Evolutionary conservation across 2,329 filamentous ascomycete species (phyloP).

Genomic region (Neoarthrinium moseri): DNA sequence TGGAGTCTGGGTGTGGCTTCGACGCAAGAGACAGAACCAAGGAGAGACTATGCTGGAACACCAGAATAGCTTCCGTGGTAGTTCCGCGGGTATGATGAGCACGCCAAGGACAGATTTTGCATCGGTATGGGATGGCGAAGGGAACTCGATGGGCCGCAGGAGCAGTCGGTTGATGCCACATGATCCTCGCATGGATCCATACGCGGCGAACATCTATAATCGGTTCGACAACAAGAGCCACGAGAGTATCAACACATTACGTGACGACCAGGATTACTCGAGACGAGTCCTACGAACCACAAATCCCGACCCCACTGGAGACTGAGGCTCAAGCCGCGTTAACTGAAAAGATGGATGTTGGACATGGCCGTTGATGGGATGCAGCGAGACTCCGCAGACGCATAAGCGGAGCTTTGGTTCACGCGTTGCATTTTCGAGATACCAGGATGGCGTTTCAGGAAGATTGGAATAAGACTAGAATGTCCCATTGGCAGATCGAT

Average conservation of each 20-base stretch:
- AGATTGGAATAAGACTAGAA: constrained; percentile 19
- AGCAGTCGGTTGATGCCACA: constrained; percentile 57
- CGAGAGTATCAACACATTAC: constrained; percentile 62
- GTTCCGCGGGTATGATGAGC: constrained; percentile 48
- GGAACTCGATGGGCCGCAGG: constrained; percentile 42
- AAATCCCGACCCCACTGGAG: constrained; percentile 55
- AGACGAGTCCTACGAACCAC: constrained; percentile 60
- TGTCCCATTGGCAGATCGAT: too few relatives aligned
- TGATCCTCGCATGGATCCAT: constrained; percentile 64
- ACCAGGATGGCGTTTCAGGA: constrained; percentile 42
- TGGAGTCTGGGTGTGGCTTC: constrained; percentile 41
- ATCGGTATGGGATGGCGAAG: constrained; percentile 35
- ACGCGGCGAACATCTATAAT: constrained; percentile 54
- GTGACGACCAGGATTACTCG: constrained; percentile 66
- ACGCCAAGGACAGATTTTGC: constrained; percentile 44
- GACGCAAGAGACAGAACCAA: constrained; percentile 42
- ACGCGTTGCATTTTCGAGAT: constrained; percentile 40
- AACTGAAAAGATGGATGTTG: too few relatives aligned
- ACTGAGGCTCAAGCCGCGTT: constrained; percentile 20
- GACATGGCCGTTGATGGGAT: constrained; percentile 5
- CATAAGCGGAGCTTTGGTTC: constrained; percentile 24
- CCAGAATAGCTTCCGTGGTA: constrained; percentile 47
- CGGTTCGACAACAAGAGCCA: constrained; percentile 55
- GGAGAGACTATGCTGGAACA: constrained; percentile 41
- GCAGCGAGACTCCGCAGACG: too few relatives aligned